A percentile compares a stretch with the other conserved stretches of the same genome.
These are phyloP conservation scores for Ilex aquifolium DNA, from an alignment of 257 asterid genomes.

Conservation along the genomic window DNA sequence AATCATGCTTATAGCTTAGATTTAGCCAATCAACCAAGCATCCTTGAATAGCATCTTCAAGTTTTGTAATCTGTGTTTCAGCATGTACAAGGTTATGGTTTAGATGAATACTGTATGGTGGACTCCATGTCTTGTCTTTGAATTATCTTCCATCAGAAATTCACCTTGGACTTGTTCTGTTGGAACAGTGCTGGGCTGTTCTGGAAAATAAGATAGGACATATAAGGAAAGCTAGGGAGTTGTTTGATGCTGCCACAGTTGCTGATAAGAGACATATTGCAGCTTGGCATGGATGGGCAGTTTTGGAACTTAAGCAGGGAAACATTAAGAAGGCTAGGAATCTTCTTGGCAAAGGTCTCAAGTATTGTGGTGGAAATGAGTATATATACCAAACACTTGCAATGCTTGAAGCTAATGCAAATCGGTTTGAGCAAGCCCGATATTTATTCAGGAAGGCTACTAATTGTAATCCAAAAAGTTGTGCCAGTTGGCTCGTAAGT, in stretches of 20 bases:
- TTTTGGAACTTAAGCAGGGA: constrained; percentile 80
- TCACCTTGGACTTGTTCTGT: constrained; percentile 18
- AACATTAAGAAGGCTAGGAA: constrained; percentile 73
- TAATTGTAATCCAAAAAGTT: constrained; percentile 80
- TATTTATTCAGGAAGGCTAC: constrained; percentile 89
- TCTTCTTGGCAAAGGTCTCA: constrained; percentile 89
- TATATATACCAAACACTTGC: constrained; percentile 92
- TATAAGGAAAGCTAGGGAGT: constrained; percentile 67
- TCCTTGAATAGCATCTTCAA: neutral
- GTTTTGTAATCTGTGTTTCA: neutral
- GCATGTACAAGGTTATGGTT: neutral
- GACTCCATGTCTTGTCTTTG: constrained; percentile 3
- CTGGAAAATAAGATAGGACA: constrained; percentile 86
- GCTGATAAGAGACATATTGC: constrained; percentile 90
- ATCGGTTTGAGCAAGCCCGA: constrained; percentile 71
- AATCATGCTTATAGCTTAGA: neutral
- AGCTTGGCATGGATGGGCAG: constrained; percentile 99
- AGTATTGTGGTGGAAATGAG: constrained; percentile 87
- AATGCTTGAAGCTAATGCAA: constrained; percentile 79
- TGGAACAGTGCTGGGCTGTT: constrained; percentile 90
- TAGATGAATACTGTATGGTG: too few species aligned
- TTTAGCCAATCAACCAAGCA: neutral
- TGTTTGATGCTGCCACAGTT: constrained; percentile 94
- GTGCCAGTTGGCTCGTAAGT: constrained; percentile 99
- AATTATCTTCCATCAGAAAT: constrained; percentile 9